Conservation (phyloP, 177 flowering plant genomes). For the Vitis hybrid region DNA sequence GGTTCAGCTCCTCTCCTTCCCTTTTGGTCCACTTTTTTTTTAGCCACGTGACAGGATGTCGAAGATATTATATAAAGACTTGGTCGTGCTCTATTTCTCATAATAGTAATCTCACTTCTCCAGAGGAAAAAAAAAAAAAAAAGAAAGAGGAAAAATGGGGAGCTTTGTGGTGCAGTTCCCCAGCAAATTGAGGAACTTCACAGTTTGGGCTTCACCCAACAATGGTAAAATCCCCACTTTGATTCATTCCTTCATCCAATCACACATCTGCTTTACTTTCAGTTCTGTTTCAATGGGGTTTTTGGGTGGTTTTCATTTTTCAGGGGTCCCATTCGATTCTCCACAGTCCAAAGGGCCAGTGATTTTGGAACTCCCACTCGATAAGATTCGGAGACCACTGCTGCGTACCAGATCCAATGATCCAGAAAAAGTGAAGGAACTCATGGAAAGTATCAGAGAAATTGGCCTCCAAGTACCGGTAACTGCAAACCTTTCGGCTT, state of each 20-base stretch:
- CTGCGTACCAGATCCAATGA: conserved; percentile 88
- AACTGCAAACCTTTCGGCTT: conserved; percentile 3
- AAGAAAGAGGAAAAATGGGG: conserved; percentile 33
- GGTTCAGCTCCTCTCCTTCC: too few relatives aligned
- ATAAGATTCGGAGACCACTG: conserved; percentile 80
- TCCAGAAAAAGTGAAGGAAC: conserved; percentile 76
- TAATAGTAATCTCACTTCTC: too few relatives aligned
- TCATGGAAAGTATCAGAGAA: conserved; percentile 81
- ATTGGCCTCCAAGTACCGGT: conserved; percentile 97
- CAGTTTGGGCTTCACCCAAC: conserved; percentile 56
- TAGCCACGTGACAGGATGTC: too few relatives aligned
- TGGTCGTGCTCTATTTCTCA: too few relatives aligned
- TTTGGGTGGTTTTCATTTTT: conserved; percentile 6
- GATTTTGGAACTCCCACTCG: conserved; percentile 80
- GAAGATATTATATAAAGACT: too few relatives aligned
- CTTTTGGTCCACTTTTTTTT: too few relatives aligned
- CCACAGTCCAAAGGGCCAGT: conserved; percentile 57
- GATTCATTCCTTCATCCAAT: neutral
- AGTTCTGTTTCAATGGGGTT: neutral
- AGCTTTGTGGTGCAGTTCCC: conserved; percentile 38
- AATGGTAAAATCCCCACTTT: conserved; percentile 24
- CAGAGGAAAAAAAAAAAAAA: conserved; percentile 5
- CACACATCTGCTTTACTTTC: neutral
- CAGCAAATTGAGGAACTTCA: conserved; percentile 30
- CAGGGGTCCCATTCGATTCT: conserved; percentile 36